phyloP scores from a whole-genome alignment of 768 basidiomycete species.

The Amanita exitialis region DNA sequence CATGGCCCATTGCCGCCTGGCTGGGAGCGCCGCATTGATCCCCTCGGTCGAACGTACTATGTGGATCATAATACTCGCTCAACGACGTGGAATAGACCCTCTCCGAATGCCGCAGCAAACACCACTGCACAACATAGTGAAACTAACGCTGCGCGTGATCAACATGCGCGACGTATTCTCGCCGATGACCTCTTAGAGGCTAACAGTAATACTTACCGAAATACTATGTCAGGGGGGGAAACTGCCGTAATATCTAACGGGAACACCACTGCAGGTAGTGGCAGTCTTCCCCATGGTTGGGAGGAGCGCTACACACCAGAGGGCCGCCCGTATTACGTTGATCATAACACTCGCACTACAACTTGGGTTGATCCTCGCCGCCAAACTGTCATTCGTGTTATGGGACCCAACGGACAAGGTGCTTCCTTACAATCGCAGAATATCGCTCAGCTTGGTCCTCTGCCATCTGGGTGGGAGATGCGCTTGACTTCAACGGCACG shows the following conservation, averaged over 20 bases:
- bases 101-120: conserved; percentile 66
- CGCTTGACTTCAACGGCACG: conserved; percentile 95
- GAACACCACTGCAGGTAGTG: conserved; percentile 62
- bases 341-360: conserved; percentile 98
- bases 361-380: conserved; percentile 99
- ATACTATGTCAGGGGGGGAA: conserved; percentile 17
- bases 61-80: conserved; percentile 97
- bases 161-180: conserved; percentile 75
- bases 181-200: conserved; percentile 82
- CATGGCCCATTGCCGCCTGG: conserved; percentile 83
- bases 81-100: conserved; percentile 96
- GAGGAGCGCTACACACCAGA: conserved; percentile 98
- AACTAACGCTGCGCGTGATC: conserved; percentile 79
- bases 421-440: conserved; percentile 87
- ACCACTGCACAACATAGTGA: conserved; percentile 61
- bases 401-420: conserved; percentile 89
- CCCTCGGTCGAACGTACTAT: conserved; percentile 92
- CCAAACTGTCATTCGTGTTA: conserved; percentile 92
- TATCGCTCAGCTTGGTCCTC: conserved; percentile 91
- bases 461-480: conserved; percentile 99
- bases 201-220: conserved; percentile 33
- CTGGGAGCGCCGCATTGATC: conserved; percentile 97
- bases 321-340: conserved; percentile 97
- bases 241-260: conserved; percentile 30
- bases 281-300: conserved; percentile 94